Evolutionary conservation across 2,329 filamentous ascomycete species (phyloP), one percentile per base, ranked within the genome.

Genomic region (Delphinella strobiligena): DNA sequence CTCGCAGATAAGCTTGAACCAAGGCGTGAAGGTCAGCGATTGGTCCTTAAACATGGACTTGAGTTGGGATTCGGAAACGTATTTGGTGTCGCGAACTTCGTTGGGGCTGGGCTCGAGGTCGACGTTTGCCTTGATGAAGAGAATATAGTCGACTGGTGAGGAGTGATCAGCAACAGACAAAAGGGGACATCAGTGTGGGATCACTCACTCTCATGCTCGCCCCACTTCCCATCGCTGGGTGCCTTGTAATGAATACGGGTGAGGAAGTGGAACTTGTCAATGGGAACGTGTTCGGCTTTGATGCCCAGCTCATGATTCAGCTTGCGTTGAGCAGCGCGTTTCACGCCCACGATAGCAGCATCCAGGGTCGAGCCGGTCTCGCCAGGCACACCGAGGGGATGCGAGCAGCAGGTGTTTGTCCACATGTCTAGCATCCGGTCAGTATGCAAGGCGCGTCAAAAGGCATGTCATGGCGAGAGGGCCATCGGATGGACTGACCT

Each of bases 321-420:
- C 66, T 98, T 98, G 51, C 91, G 77, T 66, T 88, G 82, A 14
- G 91, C 91, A 31, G 91, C 91, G 44, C 82, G 78, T 71, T 93
- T 93, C 50, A 88, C 91, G 19, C 91, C 91, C 51, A 76, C 69
- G 42, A 96, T 69, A 4, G 88, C 82, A 49, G 85, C 82, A 36
- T 80, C 72, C 32, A 98, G 71, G 49, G 81, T 82, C 22, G 78
- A 74, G 47, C 91, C 91, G 18, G 86, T 93, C 75, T 98, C 91
- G 48, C 82, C 81, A 7, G 91, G 83, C 49, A 95, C 82, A 40
- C 85, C 84, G 45, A 98, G 74, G 4, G 91, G 91, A 63, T 98
- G 91, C 30, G 91, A 98, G 71, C 91, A 98, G 74, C 91, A 98
- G 22, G 91, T 98, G 67, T 98, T 98, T 48, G 91, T 98, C 91